These are phyloP conservation scores for Sclerotinia subarctica DNA, from an alignment of 2,329 filamentous ascomycete species.

Conservation along the genomic window DNA sequence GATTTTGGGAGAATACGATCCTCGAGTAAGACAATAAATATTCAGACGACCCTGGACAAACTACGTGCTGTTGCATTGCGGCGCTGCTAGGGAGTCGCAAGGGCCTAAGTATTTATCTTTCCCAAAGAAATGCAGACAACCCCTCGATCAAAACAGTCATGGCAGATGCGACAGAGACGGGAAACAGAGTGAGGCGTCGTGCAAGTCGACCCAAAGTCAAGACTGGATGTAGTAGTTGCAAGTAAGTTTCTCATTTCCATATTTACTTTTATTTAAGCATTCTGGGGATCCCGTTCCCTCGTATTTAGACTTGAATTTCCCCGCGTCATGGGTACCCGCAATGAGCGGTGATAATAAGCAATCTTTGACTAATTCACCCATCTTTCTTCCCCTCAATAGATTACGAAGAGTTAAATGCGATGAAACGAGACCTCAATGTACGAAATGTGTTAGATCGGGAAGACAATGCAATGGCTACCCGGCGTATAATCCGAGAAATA, in stretches of 20 bases:
- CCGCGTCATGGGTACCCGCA: not conserved
- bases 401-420: constrained; percentile 64
- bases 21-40: not conserved
- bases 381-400: constrained; percentile 40
- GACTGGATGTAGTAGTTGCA: constrained; percentile 66
- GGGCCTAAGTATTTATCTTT: not conserved
- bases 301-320: constrained; percentile 15
- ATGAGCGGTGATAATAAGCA: not conserved
- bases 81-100: not conserved
- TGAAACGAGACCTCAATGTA: constrained; percentile 58
- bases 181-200: constrained; percentile 24
- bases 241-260: constrained; percentile 46
- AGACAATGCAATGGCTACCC: constrained; percentile 59
- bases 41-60: not conserved
- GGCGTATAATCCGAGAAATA: constrained; percentile 29
- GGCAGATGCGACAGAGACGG: constrained; percentile 10
- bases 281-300: not conserved
- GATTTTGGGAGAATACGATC: not conserved
- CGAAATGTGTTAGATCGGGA: constrained; percentile 57
- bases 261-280: constrained; percentile 25
- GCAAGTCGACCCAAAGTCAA: constrained; percentile 53
- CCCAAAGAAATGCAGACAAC: constrained; percentile 11
- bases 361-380: constrained; percentile 16
- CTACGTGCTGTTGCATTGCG: constrained; percentile 6
- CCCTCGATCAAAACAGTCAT: constrained; percentile 14